Percentiles rank a stretch among this genome's conserved stretches.
Conservation (phyloP, 2,329 filamentous ascomycete species). For the Penicillium sp. region DNA sequence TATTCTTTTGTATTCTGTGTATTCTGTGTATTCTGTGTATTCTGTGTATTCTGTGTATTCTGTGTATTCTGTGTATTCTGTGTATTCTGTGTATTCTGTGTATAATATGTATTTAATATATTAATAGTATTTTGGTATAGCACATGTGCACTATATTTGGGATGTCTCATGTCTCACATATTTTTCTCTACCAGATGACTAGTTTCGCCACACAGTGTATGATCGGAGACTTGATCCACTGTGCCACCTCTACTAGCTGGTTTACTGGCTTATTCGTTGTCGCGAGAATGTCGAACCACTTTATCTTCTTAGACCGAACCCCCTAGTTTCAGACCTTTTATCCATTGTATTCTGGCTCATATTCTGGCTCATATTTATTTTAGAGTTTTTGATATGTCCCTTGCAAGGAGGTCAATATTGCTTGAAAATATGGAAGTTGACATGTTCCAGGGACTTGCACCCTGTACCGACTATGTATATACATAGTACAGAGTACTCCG, state of each 20-base stretch:
- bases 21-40: too few relatives aligned
- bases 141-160: slow-evolving; percentile 9
- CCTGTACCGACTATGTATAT: not conserved
- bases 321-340: slow-evolving; percentile 10
- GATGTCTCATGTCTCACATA: slow-evolving; percentile 9
- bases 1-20: not conserved
- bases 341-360: not conserved
- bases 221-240: slow-evolving; percentile 5
- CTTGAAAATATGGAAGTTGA: not conserved
- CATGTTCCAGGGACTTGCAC: not conserved
- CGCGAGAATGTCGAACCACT: slow-evolving; percentile 4
- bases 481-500: not conserved
- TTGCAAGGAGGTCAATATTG: slow-evolving; percentile 7
- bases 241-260: not conserved
- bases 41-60: not conserved
- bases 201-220: slow-evolving; percentile 6
- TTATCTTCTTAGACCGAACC: not conserved
- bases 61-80: too few relatives aligned
- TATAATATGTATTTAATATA: slow-evolving; percentile 2
- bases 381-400: not conserved
- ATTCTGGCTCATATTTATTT: not conserved
- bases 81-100: too few relatives aligned
- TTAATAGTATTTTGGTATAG: not conserved
- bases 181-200: slow-evolving; percentile 6
- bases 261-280: not conserved